Evolutionary conservation across 2,329 filamentous ascomycete genomes (phyloP), one percentile per base, ranked within the genome.

Genomic region (Akanthomyces muscarius): DNA sequence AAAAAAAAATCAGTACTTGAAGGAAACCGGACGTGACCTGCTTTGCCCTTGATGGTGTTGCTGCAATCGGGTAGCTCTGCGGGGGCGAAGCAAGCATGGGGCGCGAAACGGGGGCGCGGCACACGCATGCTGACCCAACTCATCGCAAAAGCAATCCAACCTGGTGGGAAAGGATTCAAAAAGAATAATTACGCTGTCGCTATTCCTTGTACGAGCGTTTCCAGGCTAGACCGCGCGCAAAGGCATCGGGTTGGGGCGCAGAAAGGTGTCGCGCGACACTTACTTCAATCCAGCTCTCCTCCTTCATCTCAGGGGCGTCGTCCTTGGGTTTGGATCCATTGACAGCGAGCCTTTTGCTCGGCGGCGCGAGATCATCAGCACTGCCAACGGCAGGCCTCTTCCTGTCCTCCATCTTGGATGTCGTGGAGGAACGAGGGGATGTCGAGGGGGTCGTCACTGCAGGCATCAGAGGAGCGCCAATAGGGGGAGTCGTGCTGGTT

Each of bases 401-500:
- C 86, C 95, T 92, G 83, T 98, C 95, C 85, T 99, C 95, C 94
- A 98, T 99, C 86, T 95, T 97, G 82, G 87, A 83, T 80, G 91
- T 84, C 84, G 88, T 88, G 81, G 91, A 89, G 83, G 90, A 86
- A 85, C 87, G 86, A 83, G 88, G 84, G 74, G 80, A 77, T 78
- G 88, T 83, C 78, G 87, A 85, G 76, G 84, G 83, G 70, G 86
- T 84, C 80, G 90, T 89, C 81, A 90, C 87, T 85, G 90, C 86
- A 89, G 88, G 88, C 91, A 96, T 96, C 85, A 92, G 90, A 89
- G 50, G 44, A 56, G 52, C 84, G 55, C 62, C 61, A 65, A 68
- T 63, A 57, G 69, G 73, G 44, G 51, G 50, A 18, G 8, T 23
- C 60, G 33, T 30, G 18, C 28, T 42, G 42, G 16, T 48, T 42